Base-by-base conservation (phyloP, 371 early-diverging fungal genomes). In the Saksenaea vasiformis region DNA sequence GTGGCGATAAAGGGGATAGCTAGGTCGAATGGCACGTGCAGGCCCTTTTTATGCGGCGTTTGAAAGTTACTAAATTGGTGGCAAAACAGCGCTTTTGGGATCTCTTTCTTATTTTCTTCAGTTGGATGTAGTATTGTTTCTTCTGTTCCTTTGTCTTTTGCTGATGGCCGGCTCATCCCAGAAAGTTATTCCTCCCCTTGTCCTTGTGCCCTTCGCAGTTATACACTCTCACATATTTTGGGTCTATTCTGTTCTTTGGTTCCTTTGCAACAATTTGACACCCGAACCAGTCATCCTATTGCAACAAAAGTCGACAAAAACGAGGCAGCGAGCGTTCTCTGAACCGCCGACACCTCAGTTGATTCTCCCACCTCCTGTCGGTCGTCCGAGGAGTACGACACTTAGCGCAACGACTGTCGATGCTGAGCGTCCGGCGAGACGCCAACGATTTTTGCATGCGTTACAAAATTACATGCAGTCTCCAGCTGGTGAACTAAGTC, bases 231-330 rank as follows among this genome's bases (percentile, higher is more conserved):
- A 59, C 34, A 13, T 67, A 2, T 67, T 56, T 31, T 67, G 68
- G 68, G 24, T 67, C 2, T 67, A 60, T 15, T 67, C 68, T 5
- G 62, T 63, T 53, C 54, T 67, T 17, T 67, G 68, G 58, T 62
- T 63, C 9, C 13, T 67, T 9, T 67, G 63, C 56, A 60, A 37
- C 22, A 38, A 58, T 34, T 53, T 43, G 26, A 57, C 58, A 2
- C 37, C 57, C 22, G 51, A 47, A 47, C 51, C n/a, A 34, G 62
- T 61, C 1, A 19, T 34, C 1, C 5, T 34, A 17, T 22, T 47
- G 5, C 24, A n/a, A 47, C 51, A 47, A 47, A 47, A 22, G 22
- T 47, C 24, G 2, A 10, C 7, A n/a, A 17, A 47, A 1, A 47
- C 63, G 43, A 44, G 51, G 22, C 51, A n/a, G 22, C 51, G 51